These are phyloP conservation scores for Mollisia scopiformis DNA, from an alignment of 2,329 filamentous ascomycete species.

Conservation along the genomic window DNA sequence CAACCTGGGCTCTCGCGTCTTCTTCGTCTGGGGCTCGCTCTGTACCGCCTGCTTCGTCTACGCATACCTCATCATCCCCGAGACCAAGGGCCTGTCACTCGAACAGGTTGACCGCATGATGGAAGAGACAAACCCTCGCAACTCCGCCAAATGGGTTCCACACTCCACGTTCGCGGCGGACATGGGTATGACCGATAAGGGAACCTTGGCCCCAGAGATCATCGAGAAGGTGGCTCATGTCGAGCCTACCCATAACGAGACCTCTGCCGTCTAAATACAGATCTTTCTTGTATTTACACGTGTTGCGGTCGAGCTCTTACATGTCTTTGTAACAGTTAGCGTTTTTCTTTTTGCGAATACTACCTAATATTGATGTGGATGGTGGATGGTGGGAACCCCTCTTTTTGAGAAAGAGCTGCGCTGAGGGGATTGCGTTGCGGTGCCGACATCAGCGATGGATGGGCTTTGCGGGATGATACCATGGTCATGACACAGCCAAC, in stretches of 20 bases:
- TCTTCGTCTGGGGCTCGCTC: constrained; percentile 65
- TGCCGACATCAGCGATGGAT: background rate
- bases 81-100: constrained; percentile 74
- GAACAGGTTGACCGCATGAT: constrained; percentile 73
- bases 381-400: background rate
- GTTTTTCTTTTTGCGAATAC: background rate
- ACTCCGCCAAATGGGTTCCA: constrained; percentile 34
- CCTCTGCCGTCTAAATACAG: background rate
- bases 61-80: constrained; percentile 64
- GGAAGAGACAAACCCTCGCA: constrained; percentile 49
- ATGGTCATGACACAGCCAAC: background rate
- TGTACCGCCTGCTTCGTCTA: constrained; percentile 59
- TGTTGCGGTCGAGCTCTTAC: background rate
- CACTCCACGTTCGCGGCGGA: constrained; percentile 23
- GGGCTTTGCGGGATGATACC: background rate
- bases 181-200: constrained; percentile 15
- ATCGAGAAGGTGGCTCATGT: constrained; percentile 8
- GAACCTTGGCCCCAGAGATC: constrained; percentile 4
- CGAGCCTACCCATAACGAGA: background rate
- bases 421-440: background rate
- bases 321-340: background rate
- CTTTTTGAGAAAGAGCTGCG: background rate
- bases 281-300: background rate
- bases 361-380: background rate
- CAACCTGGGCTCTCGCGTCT: constrained; percentile 33